Evolutionary conservation across 257 asterid genomes (phyloP), one percentile per base, ranked within the genome.

Genomic region (Solanum chilense): DNA sequence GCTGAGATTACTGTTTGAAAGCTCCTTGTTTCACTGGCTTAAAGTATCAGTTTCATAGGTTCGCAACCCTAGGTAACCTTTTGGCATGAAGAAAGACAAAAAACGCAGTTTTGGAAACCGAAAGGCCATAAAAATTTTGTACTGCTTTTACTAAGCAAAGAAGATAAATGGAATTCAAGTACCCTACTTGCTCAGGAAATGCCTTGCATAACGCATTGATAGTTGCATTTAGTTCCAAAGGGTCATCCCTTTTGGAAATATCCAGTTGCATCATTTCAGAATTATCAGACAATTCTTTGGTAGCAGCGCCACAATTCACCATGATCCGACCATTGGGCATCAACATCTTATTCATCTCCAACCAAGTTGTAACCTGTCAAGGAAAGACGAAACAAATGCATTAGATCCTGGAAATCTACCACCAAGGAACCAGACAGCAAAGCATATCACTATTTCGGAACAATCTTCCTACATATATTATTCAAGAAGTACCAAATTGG

Each of bases 311-410:
- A 87, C 98, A 95, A 84, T 95, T 95, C 89, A 95, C 95, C 98
- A 95, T 95, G 88, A 95, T 58, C 9, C 98, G 98, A 52, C 98
- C 98, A 21, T 89, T 92, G 81, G 95, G 95, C 97, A 92, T 92
- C 94, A 95, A 86, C 89, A 87, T 91, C 29, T 88, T 84, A 25
- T 85, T 69, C 42, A 95, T 90, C 70, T 92, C 89, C 90, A 91
- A 89, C 98, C 98, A 95, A 74, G 96, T 92, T 58, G 90, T 89
- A 85, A 93, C 93, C 98, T 93, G 87, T 45, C 58, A 16, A 76
- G 76, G 86, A 70, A 86, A 66, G 73, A 39, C 80, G 18, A 87
- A 82, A 31, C 85, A 89, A 10, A 62, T 84, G 18, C 82, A 31
- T 58, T 73, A 64, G 80, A 84, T 68, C 85, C 20, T 60, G 85